Percentiles rank a stretch among this genome's conserved stretches.
Conservation (phyloP, 176 grass and related monocot species). For the Oryza longistaminata region DNA sequence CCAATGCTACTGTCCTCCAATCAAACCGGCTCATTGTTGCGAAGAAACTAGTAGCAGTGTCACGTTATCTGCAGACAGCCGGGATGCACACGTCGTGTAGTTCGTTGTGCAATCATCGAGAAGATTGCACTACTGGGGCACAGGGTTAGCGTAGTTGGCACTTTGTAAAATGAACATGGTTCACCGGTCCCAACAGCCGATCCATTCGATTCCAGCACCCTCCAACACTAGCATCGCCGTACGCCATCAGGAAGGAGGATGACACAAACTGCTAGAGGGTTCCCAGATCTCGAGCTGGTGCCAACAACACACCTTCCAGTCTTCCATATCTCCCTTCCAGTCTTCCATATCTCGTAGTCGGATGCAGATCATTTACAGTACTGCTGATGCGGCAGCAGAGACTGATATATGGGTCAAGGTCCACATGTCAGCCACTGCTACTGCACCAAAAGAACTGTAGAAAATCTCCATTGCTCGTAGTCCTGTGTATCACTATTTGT, state of each 20-base stretch:
- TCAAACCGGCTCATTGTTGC: background rate
- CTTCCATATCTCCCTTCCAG: too few species aligned
- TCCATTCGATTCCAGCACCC: background rate
- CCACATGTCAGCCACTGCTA: too few species aligned
- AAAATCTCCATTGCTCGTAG: too few species aligned
- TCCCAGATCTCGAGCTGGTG: background rate
- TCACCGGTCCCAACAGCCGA: background rate
- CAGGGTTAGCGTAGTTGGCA: background rate
- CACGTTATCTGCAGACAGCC: background rate
- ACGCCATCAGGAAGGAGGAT: background rate
- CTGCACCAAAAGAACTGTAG: too few species aligned
- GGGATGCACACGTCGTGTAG: too few species aligned
- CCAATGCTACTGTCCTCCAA: background rate
- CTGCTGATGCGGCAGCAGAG: too few species aligned
- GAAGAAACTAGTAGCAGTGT: background rate
- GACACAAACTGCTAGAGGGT: background rate
- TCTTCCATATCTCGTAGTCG: too few species aligned
- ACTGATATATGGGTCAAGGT: too few species aligned
- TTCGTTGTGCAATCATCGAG: background rate
- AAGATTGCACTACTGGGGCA: background rate
- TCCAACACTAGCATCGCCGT: background rate
- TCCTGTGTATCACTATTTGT: too few species aligned
- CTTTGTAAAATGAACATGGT: background rate
- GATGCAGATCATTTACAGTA: too few species aligned
- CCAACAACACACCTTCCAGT: too few species aligned